Evolutionary conservation across 2,329 filamentous ascomycete species (phyloP).

Genomic region (Teratosphaeria nubilosa): DNA sequence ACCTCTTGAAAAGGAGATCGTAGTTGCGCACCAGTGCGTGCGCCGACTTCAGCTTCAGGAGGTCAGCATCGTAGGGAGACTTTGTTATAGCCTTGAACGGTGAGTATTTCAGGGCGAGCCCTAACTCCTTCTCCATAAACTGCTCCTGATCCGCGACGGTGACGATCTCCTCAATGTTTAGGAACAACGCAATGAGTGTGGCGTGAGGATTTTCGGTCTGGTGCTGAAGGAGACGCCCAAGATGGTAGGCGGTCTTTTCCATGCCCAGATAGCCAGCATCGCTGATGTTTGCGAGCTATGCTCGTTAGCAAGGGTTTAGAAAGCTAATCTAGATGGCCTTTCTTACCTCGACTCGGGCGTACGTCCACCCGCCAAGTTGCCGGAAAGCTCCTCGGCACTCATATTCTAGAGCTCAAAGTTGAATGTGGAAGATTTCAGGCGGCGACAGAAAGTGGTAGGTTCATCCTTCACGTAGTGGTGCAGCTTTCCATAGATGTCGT

Average conservation of each 20-base stretch:
- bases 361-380: neutral
- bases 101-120: neutral
- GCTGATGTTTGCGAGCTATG: neutral
- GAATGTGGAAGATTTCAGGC: neutral
- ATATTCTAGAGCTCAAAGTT: neutral
- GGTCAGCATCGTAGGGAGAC: neutral
- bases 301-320: neutral
- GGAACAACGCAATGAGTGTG: neutral
- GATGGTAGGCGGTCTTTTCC: neutral
- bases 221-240: neutral
- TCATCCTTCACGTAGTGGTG: slow-evolving; percentile 8
- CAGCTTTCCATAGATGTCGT: slow-evolving; percentile 32
- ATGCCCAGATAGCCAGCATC: neutral
- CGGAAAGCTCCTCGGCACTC: neutral
- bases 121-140: neutral
- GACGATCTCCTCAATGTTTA: neutral
- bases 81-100: neutral
- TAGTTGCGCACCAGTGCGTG: neutral
- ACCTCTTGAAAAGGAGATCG: neutral
- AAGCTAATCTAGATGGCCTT: neutral
- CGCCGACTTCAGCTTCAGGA: neutral
- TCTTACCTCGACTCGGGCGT: neutral
- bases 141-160: neutral
- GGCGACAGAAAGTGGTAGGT: neutral
- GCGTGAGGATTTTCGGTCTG: neutral